These are phyloP conservation scores for Acacia melanoxylon DNA, from an alignment of 306 rosid species.

Conservation along the genomic window DNA sequence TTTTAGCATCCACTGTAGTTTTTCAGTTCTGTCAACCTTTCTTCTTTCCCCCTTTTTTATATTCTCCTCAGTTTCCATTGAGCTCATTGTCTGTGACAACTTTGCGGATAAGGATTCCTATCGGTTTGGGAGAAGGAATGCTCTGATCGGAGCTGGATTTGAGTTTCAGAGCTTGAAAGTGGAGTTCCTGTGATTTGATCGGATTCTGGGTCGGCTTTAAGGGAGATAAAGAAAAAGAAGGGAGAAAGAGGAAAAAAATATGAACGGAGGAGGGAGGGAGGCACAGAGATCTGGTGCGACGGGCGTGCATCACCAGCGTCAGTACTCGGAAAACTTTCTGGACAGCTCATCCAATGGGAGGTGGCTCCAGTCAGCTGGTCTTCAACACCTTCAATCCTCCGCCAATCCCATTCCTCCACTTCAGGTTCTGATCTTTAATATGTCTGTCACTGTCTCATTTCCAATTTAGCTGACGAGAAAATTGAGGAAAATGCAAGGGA, in stretches of 20 bases:
- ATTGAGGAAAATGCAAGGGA: background rate
- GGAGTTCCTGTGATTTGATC: background rate
- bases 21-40: background rate
- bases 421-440: constrained; percentile 55
- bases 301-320: constrained; percentile 66
- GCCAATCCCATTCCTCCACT: constrained; percentile 56
- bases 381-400: constrained; percentile 81
- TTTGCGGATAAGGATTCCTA: background rate
- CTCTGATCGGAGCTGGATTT: constrained; percentile 5
- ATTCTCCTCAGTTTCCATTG: background rate
- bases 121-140: background rate
- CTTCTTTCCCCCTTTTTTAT: background rate
- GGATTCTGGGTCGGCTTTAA: background rate
- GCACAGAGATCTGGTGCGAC: constrained; percentile 78
- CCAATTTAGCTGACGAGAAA: background rate
- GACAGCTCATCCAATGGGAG: constrained; percentile 48
- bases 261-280: constrained; percentile 70
- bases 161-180: background rate
- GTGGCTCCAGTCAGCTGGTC: constrained; percentile 98
- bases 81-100: background rate
- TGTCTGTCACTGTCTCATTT: background rate
- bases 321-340: constrained; percentile 74
- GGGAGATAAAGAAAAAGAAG: background rate
- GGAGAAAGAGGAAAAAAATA: constrained; percentile 31
- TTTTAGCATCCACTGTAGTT: constrained; percentile 29